Percentiles rank a stretch among this genome's conserved stretches.
Conservation (phyloP, 164 flowering plant species). For the Sedum album region DNA sequence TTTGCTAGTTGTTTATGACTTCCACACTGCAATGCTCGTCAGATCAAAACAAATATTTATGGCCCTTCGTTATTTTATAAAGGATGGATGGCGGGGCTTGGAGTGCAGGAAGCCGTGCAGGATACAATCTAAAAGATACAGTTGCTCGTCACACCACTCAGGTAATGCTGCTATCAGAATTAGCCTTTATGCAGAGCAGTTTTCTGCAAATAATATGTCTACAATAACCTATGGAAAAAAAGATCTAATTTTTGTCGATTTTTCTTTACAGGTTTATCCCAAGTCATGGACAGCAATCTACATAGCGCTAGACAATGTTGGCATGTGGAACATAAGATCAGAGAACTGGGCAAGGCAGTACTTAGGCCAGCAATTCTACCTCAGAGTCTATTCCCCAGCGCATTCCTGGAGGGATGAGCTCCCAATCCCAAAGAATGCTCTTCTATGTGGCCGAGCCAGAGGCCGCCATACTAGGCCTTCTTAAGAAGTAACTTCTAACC, state of each 20-base stretch:
- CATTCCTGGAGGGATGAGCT: conserved; percentile 47
- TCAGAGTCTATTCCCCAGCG: conserved; percentile 44
- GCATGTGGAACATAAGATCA: conserved; percentile 74
- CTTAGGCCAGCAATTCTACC: conserved; percentile 67
- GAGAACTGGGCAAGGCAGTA: conserved; percentile 68
- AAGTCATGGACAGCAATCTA: conserved; percentile 70
- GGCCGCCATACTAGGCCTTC: conserved; percentile 55
- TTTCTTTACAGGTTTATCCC: conserved; percentile 47
- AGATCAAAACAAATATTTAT: background rate
- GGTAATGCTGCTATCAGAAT: conserved; percentile 20
- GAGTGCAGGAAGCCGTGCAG: conserved; percentile 42
- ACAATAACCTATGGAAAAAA: no score
- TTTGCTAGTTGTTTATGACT: background rate
- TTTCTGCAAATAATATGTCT: background rate
- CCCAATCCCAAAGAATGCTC: conserved; percentile 56
- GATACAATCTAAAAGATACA: conserved; percentile 56
- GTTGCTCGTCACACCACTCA: conserved; percentile 58
- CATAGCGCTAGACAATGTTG: conserved; percentile 61
- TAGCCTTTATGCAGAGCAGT: no score
- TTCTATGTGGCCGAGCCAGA: conserved; percentile 55
- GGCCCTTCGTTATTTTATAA: conserved; percentile 5
- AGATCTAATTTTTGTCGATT: background rate
- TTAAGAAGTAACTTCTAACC: conserved; percentile 9
- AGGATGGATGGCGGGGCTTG: conserved; percentile 78
- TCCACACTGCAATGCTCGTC: no score